Base-by-base conservation (phyloP, 2,329 filamentous ascomycete genomes). In the Daldinia sp. region DNA sequence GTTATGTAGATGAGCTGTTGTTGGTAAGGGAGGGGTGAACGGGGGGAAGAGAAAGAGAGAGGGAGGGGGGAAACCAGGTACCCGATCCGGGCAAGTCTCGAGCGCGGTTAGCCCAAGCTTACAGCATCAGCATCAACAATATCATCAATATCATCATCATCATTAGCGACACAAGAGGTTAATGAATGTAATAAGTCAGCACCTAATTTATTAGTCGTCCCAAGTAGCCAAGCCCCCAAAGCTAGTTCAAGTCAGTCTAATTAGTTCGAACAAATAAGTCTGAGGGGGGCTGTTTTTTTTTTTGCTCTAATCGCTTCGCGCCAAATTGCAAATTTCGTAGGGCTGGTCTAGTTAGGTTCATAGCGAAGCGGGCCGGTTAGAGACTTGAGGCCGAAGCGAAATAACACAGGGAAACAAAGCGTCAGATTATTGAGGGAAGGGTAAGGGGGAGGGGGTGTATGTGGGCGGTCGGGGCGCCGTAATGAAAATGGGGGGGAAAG, bases 291-390 rank as follows among this genome's bases (percentile, higher is more conserved):
- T 37, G 7, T 10, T 37, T 37, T 10, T 13, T 37, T 37, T 37
- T 13, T 50, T 50, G 30, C 7, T 35, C 10, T 9, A 51, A 51
- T 33, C 46, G 26, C 51, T 37, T 53, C 12, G 39, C 12, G 39
- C 44, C 39, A 70, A 65, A 68, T 70, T 61, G 65, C 44, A 60
- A 55, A 70, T 66, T 65, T 70, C 64, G 61, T 57, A 65, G 42
- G 35, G 51, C 51, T 54, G 46, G 41, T 7, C 28, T 39, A 33
- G 30, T 48, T 23, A 35, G 46, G 18, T 65, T 59, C 39, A 35
- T 64, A 66, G 63, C 60, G 51, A 59, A 26, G 33, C 44, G 39
- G 48, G 56, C 33, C 61, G 30, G 59, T 59, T 20, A 48, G 50
- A 56, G 54, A 50, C 53, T 42, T 42, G 26, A 33, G 26, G 39